phyloP scores from a whole-genome alignment of 2,329 filamentous ascomycete species.

The Paramyrothecium roridum region DNA sequence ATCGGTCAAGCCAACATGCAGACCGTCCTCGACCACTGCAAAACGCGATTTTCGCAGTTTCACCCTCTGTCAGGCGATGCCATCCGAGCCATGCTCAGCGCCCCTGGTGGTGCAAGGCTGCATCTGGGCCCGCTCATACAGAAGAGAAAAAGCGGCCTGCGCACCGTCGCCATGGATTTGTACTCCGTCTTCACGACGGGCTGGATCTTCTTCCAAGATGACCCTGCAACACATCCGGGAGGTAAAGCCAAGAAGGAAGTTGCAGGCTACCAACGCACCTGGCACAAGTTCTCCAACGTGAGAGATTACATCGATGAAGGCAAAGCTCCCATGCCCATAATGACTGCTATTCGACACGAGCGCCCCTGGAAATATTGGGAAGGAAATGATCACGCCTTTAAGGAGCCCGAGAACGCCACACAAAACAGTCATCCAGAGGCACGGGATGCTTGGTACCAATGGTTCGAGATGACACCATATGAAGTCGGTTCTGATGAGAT shows the following conservation, averaged over 20 bases:
- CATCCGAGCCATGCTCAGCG: conserved; percentile 7
- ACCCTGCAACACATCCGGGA: not conserved
- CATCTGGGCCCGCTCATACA: conserved; percentile 6
- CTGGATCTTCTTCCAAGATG: conserved; percentile 7
- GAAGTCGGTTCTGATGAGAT: conserved; percentile 8
- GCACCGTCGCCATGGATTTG: conserved; percentile 6
- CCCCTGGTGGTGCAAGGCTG: conserved; percentile 5
- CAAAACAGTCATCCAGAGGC: conserved; percentile 1
- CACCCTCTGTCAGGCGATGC: conserved; percentile 7
- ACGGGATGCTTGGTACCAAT: conserved; percentile 8
- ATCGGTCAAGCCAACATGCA: conserved; percentile 4
- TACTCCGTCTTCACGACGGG: conserved; percentile 6
- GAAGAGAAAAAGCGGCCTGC: conserved; percentile 3
- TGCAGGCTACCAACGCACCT: conserved; percentile 5
- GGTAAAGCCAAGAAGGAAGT: not conserved
- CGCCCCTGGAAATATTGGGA: conserved; percentile 4
- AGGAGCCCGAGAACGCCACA: conserved; percentile 3
- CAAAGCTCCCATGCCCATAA: conserved; percentile 4
- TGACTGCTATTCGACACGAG: conserved; percentile 7
- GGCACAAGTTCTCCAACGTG: conserved; percentile 4
- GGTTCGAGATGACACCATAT: conserved; percentile 8
- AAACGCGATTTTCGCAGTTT: conserved; percentile 5
- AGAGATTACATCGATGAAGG: conserved; percentile 5
- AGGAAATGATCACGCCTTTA: conserved; percentile 3
- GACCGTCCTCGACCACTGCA: conserved; percentile 7